These are phyloP conservation scores for Colletotrichum coccodes DNA, from an alignment of 2,329 filamentous ascomycete species.

Conservation along the genomic window DNA sequence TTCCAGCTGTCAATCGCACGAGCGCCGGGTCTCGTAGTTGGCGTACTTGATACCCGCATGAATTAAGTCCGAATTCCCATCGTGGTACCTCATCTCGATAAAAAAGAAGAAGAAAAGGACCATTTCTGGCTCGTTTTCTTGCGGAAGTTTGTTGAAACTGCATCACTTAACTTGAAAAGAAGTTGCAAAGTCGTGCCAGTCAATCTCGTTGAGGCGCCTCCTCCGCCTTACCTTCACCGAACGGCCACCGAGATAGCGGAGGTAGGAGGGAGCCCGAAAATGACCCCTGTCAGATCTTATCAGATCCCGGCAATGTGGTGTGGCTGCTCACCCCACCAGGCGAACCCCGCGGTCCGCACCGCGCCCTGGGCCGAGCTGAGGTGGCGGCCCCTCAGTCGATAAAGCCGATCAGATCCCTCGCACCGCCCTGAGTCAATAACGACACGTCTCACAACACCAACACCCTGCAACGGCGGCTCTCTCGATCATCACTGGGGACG, in stretches of 20 bases:
- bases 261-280: not conserved
- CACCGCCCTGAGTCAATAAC: not conserved
- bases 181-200: too few relatives aligned
- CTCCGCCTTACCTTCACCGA: not conserved
- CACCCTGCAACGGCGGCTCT: too few relatives aligned
- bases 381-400: not conserved
- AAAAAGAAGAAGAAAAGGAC: too few relatives aligned
- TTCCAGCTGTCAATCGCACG: too few relatives aligned
- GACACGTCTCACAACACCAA: not conserved
- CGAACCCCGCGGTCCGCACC: slow-evolving; percentile 22
- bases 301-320: not conserved
- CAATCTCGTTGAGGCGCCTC: too few relatives aligned
- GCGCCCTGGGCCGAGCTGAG: not conserved
- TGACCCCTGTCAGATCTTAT: slow-evolving; percentile 16
- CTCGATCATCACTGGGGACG: not conserved
- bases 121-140: too few relatives aligned
- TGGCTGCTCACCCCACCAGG: slow-evolving; percentile 13
- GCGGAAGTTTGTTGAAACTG: too few relatives aligned
- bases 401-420: not conserved
- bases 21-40: too few relatives aligned
- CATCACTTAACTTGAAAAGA: too few relatives aligned
- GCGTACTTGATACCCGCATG: too few relatives aligned
- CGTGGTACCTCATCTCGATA: too few relatives aligned
- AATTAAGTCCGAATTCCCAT: too few relatives aligned
- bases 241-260: not conserved